Percentiles rank a stretch among this genome's conserved stretches.
These are phyloP conservation scores for Scutellaria barbata DNA, from an alignment of 257 asterid species.

Conservation along the genomic window DNA sequence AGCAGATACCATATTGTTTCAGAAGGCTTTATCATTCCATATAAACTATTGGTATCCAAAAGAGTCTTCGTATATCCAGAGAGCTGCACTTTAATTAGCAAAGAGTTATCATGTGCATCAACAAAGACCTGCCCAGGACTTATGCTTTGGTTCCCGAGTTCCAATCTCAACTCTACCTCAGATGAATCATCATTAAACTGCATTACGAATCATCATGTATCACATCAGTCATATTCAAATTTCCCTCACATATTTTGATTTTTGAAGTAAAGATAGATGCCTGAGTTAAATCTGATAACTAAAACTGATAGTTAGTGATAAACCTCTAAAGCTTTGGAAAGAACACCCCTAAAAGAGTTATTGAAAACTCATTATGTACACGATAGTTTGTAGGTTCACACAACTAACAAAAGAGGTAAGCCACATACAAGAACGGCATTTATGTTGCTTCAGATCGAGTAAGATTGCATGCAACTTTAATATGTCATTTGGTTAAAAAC, in stretches of 20 bases:
- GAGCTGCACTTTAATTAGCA: slow-evolving; percentile 58
- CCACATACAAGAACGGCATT: neutral
- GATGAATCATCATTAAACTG: slow-evolving; percentile 81
- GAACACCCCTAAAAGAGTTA: neutral
- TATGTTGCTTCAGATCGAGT: slow-evolving; percentile 1
- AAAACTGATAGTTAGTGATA: neutral
- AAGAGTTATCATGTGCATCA: slow-evolving; percentile 77
- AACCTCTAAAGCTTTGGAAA: slow-evolving; percentile 1
- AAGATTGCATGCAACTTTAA: neutral
- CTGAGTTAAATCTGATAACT: neutral
- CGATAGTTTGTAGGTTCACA: neutral
- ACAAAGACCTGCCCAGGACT: slow-evolving; percentile 65
- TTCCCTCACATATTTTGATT: neutral
- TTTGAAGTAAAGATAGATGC: slow-evolving; percentile 5
- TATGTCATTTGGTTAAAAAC: neutral
- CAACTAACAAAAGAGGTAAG: neutral
- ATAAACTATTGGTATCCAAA: slow-evolving; percentile 67
- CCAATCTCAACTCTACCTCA: slow-evolving; percentile 90
- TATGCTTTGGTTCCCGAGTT: slow-evolving; percentile 55
- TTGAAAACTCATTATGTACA: neutral
- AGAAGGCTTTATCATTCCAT: slow-evolving; percentile 79
- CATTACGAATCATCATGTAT: slow-evolving; percentile 34
- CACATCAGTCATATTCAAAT: slow-evolving; percentile 27
- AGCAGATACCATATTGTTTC: slow-evolving; percentile 81
- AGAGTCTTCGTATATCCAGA: slow-evolving; percentile 69